Base-by-base conservation (phyloP, 345 rosid genomes). In the Carallia pectinifolia region DNA sequence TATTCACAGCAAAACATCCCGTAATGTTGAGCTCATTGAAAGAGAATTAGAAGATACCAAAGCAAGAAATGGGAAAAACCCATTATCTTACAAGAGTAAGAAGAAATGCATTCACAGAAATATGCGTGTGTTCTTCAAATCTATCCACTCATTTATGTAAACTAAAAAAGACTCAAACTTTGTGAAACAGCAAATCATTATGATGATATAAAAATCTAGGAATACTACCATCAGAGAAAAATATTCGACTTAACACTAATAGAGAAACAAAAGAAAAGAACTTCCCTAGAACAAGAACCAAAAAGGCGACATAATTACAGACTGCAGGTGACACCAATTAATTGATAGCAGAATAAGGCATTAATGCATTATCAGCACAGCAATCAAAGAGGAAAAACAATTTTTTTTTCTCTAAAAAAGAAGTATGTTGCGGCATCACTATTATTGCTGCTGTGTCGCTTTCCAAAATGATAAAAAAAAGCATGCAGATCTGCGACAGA, bases 1-100 rank as follows among this genome's bases (percentile, higher is more conserved):
- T 93, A 80, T 74, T 67, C 50, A 70, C 58, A 74, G 78, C 58
- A 38, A 6, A 62, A 3, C 17, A 48, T 47, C 15, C 23, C n/a
- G 6, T 64, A 6, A 64, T 39, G 1, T 61, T 54, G 6, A 40
- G 59, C 52, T 53, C 47, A n/a, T 74, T 54, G 36, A 54, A 39
- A 39, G 27, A 9, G 44, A 68, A 62, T 13, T 53, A 37, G 27
- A 58, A 18, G 18, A 7, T 30, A 61, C 44, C 40, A 2, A 36
- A 16, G 23, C 58, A 19, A 38, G 60, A 47, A 34, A 72, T 33
- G 37, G 39, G 55, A 39, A 48, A 44, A 48, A 40, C 38, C 48
- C 3, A 2, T 31, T n/a, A 64, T 4, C n/a, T 19, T 66, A 17
- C 55, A 8, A 19, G 58, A 60, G 31, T 5, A 0, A 48, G 59